Evolutionary conservation across 148 eudicot genomes (phyloP).

Genomic region (Rhododendron molle): DNA sequence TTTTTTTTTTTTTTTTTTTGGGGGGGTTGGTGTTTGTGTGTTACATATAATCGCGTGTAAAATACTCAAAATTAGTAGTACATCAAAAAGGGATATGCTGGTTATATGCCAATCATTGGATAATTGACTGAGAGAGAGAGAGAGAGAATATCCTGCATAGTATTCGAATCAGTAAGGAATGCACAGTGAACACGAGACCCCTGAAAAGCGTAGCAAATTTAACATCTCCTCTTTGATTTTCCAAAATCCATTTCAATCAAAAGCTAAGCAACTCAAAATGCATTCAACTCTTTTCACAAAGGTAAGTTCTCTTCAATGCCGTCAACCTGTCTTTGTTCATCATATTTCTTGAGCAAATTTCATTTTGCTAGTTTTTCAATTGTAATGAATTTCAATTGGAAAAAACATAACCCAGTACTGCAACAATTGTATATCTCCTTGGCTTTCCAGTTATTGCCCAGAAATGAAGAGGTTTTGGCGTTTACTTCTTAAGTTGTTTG

Average conservation of each 20-base stretch:
- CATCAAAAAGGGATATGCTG: not conserved
- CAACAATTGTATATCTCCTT: not conserved
- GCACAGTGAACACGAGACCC: not conserved
- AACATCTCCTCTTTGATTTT: not conserved
- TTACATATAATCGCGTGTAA: no score
- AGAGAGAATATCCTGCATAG: slow-evolving; percentile 4
- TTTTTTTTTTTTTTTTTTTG: no score
- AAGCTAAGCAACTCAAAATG: not conserved
- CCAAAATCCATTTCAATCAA: not conserved
- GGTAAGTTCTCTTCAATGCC: not conserved
- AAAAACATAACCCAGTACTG: no score
- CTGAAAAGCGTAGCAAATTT: not conserved
- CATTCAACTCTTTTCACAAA: not conserved
- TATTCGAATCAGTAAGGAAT: slow-evolving; percentile 8
- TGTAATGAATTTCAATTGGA: not conserved
- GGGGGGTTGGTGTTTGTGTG: no score
- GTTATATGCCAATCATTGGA: not conserved
- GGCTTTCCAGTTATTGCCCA: no score
- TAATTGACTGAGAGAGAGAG: not conserved
- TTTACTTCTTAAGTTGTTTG: no score
- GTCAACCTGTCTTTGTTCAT: not conserved
- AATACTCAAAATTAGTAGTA: no score
- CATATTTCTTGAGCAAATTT: not conserved
- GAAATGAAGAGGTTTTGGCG: not conserved
- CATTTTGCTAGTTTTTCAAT: not conserved